A percentile compares a stretch with the other conserved stretches of the same genome.
phyloP scores from a whole-genome alignment of 2,329 filamentous ascomycete species.

The Xylariaceae sp. region DNA sequence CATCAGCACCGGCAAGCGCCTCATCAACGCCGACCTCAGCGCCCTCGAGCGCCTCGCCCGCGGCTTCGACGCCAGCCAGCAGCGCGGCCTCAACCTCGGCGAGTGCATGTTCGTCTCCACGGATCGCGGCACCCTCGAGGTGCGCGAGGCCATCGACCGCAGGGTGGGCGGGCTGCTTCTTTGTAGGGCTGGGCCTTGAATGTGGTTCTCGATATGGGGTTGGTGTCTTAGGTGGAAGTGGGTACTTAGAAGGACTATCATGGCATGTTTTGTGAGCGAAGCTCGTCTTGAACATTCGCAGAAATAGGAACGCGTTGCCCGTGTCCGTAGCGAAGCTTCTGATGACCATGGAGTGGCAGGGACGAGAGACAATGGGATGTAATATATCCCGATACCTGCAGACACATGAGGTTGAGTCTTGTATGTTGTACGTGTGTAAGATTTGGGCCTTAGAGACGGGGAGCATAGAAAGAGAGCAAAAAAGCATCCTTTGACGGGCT shows the following conservation, averaged over 20 bases:
- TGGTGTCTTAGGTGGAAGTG: too few relatives aligned
- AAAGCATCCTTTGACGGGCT: not conserved
- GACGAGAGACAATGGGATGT: too few relatives aligned
- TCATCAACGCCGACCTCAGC: conserved; percentile 60
- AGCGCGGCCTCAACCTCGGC: conserved; percentile 66
- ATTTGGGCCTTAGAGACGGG: not conserved
- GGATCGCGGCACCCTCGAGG: conserved; percentile 73
- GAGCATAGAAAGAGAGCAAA: too few relatives aligned
- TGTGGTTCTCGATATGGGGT: too few relatives aligned
- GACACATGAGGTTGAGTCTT: too few relatives aligned
- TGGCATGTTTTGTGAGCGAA: too few relatives aligned
- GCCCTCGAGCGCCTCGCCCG: conserved; percentile 63
- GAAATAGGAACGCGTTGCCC: too few relatives aligned
- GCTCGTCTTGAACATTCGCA: too few relatives aligned
- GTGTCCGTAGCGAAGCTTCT: too few relatives aligned
- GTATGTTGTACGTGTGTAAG: not conserved
- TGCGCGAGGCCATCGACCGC: conserved; percentile 75
- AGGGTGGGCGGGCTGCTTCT: conserved; percentile 76
- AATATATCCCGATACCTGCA: too few relatives aligned
- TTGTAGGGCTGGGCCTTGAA: conserved; percentile 53
- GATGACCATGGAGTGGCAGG: too few relatives aligned
- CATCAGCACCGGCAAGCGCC: conserved; percentile 70
- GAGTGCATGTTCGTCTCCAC: conserved; percentile 81
- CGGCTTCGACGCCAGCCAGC: conserved; percentile 60
- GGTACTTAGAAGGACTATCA: too few relatives aligned